Evolutionary conservation across 805 yeast species (phyloP).

Genomic region (Lipomyces oligophaga): DNA sequence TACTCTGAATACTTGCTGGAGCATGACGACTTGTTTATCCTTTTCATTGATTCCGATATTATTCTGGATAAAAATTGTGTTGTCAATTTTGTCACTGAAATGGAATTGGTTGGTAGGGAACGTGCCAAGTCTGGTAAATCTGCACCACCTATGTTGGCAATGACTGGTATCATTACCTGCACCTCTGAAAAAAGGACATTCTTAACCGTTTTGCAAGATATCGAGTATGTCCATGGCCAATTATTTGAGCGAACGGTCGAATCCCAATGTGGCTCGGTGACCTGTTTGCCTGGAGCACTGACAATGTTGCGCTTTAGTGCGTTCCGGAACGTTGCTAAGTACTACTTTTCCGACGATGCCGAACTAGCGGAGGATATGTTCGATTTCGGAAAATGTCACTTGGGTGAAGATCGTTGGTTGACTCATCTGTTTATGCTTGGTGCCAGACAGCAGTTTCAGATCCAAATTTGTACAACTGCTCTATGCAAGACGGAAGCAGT

Average conservation of each 20-base stretch:
- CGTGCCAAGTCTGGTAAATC: constrained; percentile 3
- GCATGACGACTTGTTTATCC: constrained; percentile 22
- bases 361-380: constrained; percentile 23
- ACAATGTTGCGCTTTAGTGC: constrained; percentile 26
- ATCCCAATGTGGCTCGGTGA: constrained; percentile 24
- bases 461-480: constrained; percentile 26
- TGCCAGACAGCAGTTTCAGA: constrained; percentile 22
- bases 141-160: constrained; percentile 21
- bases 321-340: constrained; percentile 21
- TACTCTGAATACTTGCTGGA: constrained; percentile 7
- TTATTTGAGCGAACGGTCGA: constrained; percentile 25
- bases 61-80: constrained; percentile 23
- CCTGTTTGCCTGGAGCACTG: constrained; percentile 27
- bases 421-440: constrained; percentile 28
- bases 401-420: constrained; percentile 27
- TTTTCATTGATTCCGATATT: constrained; percentile 25
- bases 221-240: constrained; percentile 27
- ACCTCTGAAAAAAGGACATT: constrained; percentile 19
- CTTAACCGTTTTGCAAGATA: constrained; percentile 19
- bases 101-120: too few species aligned
- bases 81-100: constrained; percentile 18
- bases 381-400: constrained; percentile 25
- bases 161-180: constrained; percentile 27
- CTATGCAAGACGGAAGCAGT: constrained; percentile 28
- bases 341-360: constrained; percentile 23